Evolutionary conservation across 176 grass and related monocot species (phyloP).

Genomic region (Carex cristatella): DNA sequence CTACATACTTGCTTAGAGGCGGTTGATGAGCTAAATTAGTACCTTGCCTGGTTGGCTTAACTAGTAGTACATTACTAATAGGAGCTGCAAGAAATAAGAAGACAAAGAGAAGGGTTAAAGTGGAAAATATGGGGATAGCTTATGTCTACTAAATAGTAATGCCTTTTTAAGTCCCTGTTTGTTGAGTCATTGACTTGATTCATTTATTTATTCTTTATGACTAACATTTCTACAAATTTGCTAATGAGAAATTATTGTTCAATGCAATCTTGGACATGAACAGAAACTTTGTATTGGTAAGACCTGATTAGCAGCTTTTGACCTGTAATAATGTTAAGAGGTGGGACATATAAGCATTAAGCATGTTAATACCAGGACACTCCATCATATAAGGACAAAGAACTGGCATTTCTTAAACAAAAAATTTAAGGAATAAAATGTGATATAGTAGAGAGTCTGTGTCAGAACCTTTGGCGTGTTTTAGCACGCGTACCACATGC

Average conservation of each 20-base stretch:
- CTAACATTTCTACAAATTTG: not conserved
- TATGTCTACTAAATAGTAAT: not conserved
- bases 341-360: not conserved
- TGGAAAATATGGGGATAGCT: not conserved
- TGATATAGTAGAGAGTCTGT: not conserved
- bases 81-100: conserved; percentile 13
- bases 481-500: conserved; percentile 12
- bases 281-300: not conserved
- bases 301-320: not conserved
- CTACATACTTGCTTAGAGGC: conserved; percentile 17
- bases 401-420: not conserved
- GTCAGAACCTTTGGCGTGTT: conserved; percentile 17
- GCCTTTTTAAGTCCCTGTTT: not conserved
- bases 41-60: not conserved
- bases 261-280: not conserved
- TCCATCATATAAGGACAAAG: not conserved
- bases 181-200: not conserved
- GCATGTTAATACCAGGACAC: not conserved
- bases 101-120: not conserved
- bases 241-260: not conserved
- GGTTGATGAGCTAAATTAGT: conserved; percentile 5
- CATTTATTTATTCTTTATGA: not conserved
- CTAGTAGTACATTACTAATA: conserved; percentile 13
- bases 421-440: not conserved
- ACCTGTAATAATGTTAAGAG: not conserved